Evolutionary conservation across 257 asterid genomes (phyloP).

Genomic region (Solanum pennellii): DNA sequence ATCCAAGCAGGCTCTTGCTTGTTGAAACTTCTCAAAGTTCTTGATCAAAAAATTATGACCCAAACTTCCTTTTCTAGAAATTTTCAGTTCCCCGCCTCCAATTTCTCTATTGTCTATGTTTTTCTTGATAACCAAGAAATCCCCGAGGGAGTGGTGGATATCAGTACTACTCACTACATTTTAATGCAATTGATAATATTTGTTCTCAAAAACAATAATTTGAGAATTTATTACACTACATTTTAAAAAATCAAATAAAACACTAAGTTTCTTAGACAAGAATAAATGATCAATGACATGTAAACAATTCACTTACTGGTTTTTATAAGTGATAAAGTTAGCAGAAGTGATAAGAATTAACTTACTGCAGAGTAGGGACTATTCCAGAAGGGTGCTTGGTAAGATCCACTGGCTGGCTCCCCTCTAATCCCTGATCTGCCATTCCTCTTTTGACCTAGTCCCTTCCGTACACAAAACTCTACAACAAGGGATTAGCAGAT

Average conservation of each 20-base stretch:
- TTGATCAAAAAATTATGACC: not conserved
- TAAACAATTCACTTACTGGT: not conserved
- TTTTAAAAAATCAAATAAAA: not conserved
- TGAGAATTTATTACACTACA: not conserved
- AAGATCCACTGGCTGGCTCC: slow-evolving; percentile 67
- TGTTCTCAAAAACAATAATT: not conserved
- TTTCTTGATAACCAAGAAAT: not conserved
- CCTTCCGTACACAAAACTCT: not conserved
- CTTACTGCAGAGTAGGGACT: slow-evolving; percentile 80
- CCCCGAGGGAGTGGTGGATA: not conserved
- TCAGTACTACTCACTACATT: not conserved
- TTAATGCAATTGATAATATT: not conserved
- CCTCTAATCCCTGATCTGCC: slow-evolving; percentile 78
- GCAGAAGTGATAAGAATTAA: not conserved
- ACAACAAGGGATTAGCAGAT: not conserved
- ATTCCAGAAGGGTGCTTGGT: slow-evolving; percentile 82
- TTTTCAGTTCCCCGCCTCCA: not conserved
- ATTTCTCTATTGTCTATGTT: not conserved
- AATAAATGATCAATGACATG: not conserved
- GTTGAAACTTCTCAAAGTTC: not conserved
- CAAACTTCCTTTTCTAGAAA: not conserved
- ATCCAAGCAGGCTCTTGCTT: not conserved
- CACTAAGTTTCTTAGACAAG: not conserved
- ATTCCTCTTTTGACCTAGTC: slow-evolving; percentile 15
- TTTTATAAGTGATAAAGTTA: not conserved